These are phyloP conservation scores for Entoloma clypeatum DNA, from an alignment of 1,284 basidiomycete species.

Conservation along the genomic window DNA sequence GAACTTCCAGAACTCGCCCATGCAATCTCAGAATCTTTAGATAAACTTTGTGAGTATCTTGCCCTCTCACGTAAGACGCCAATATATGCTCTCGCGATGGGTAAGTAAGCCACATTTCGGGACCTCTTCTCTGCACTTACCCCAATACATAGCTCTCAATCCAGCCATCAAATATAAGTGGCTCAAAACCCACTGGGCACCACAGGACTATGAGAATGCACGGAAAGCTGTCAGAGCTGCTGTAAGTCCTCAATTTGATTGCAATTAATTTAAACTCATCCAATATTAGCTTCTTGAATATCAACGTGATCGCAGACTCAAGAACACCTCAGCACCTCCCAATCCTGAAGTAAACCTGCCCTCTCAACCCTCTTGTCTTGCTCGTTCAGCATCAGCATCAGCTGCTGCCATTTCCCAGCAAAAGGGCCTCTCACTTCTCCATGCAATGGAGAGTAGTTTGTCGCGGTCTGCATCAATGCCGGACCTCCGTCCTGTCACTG, in stretches of 20 bases:
- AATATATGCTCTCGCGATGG: slow-evolving; percentile 34
- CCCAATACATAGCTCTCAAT: slow-evolving; percentile 22
- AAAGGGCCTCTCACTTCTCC: no score
- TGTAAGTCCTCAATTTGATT: neutral
- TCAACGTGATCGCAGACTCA: no score
- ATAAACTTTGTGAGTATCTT: slow-evolving; percentile 32
- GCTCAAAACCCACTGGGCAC: slow-evolving; percentile 19
- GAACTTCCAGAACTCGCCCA: slow-evolving; percentile 15
- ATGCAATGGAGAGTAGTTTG: no score
- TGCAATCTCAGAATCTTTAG: slow-evolving; percentile 19
- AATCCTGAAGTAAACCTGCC: no score
- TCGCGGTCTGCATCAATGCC: no score
- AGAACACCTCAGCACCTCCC: no score
- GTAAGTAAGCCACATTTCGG: slow-evolving; percentile 20
- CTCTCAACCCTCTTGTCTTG: no score
- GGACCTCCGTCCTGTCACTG: no score
- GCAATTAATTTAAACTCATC: neutral
- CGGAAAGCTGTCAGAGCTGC: slow-evolving; percentile 5
- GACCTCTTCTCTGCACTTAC: neutral
- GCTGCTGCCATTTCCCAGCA: no score
- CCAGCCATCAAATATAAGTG: slow-evolving; percentile 23
- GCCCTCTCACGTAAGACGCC: slow-evolving; percentile 20
- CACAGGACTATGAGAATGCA: slow-evolving; percentile 11
- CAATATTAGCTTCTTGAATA: slow-evolving; percentile 5
- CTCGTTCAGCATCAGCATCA: no score